Evolutionary conservation across 148 eudicot genomes (phyloP).

Genomic region (Chenopodium berlandieri): DNA sequence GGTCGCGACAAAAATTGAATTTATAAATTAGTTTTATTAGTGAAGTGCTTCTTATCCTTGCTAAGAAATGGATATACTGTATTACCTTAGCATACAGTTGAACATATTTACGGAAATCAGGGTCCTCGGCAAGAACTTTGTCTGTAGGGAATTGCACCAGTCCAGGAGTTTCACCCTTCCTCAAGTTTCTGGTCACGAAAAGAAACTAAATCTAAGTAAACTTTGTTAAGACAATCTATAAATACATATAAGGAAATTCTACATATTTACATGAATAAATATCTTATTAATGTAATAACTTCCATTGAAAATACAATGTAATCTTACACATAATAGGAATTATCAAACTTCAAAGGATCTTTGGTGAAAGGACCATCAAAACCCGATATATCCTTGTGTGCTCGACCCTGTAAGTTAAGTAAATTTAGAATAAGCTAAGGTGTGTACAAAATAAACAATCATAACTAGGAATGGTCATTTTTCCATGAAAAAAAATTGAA

Average conservation of each 20-base stretch:
- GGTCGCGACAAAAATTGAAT: too few species aligned
- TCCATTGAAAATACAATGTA: background rate
- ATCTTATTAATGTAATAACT: background rate
- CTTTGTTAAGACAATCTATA: background rate
- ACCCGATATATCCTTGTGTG: constrained; percentile 75
- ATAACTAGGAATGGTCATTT: background rate
- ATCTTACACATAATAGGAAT: constrained; percentile 69
- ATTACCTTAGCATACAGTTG: constrained; percentile 71
- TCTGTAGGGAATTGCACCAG: constrained; percentile 79
- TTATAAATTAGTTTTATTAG: too few species aligned
- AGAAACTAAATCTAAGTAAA: background rate
- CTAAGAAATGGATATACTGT: background rate
- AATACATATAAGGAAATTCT: background rate
- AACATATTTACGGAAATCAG: constrained; percentile 51
- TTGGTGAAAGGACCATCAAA: constrained; percentile 82
- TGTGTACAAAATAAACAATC: background rate
- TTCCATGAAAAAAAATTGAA: background rate
- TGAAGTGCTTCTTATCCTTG: too few species aligned
- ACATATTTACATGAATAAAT: background rate
- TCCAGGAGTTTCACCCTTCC: constrained; percentile 51
- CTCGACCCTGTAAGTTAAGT: constrained; percentile 52
- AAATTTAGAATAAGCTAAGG: too few species aligned
- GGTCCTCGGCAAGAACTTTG: constrained; percentile 57
- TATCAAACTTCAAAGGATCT: constrained; percentile 77
- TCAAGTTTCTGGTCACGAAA: constrained; percentile 52